These are phyloP conservation scores for Pythium grandisporangium DNA, from an alignment of 352 stramenopile species.

Conservation along the genomic window DNA sequence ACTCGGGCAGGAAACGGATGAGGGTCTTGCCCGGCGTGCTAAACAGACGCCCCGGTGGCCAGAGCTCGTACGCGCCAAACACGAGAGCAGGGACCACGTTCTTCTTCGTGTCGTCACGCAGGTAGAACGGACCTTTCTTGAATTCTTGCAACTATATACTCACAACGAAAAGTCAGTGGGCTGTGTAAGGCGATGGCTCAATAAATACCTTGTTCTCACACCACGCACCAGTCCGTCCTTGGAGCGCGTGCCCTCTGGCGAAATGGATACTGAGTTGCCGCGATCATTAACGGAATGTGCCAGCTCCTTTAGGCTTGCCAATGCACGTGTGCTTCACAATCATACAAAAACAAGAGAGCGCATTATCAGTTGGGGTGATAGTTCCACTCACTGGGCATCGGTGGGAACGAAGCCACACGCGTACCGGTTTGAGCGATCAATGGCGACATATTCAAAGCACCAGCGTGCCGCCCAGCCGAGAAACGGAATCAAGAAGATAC, in stretches of 20 bases:
- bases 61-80: slow-evolving; percentile 77
- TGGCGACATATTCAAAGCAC: slow-evolving; percentile 73
- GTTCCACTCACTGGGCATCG: too few species aligned
- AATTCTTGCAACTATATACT: slow-evolving; percentile 75
- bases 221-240: slow-evolving; percentile 57
- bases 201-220: too few species aligned
- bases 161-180: too few species aligned
- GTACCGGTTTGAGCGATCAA: slow-evolving; percentile 66
- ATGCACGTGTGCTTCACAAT: slow-evolving; percentile 44
- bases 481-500: slow-evolving; percentile 70
- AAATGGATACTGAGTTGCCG: slow-evolving; percentile 75
- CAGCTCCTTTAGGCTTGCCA: slow-evolving; percentile 65
- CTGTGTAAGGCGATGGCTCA: too few species aligned
- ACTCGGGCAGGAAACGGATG: slow-evolving; percentile 70
- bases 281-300: slow-evolving; percentile 57
- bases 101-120: slow-evolving; percentile 78
- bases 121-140: slow-evolving; percentile 83
- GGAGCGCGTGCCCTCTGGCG: slow-evolving; percentile 73
- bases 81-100: slow-evolving; percentile 69
- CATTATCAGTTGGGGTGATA: too few species aligned
- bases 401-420: too few species aligned
- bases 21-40: slow-evolving; percentile 62
- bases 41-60: slow-evolving; percentile 65
- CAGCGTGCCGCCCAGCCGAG: slow-evolving; percentile 66
- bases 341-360: too few species aligned